Conservation (phyloP, 768 basidiomycete genomes). For the Thelephora aurantiotincta region DNA sequence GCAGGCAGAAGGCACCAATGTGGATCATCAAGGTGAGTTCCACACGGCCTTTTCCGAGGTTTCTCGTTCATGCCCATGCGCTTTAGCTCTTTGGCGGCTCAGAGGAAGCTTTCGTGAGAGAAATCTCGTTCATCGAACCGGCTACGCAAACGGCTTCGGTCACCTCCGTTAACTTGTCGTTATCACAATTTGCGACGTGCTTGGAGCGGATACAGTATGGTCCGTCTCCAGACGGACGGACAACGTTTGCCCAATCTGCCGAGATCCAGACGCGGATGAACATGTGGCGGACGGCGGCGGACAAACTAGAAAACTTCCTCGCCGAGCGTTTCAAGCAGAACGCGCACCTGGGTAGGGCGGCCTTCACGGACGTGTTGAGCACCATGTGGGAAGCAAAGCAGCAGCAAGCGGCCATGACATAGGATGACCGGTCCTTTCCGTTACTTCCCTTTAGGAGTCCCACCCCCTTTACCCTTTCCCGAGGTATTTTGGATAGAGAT, state of each 20-base stretch:
- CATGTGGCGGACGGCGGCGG: slow-evolving; percentile 70
- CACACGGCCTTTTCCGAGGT: not conserved
- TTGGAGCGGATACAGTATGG: slow-evolving; percentile 82
- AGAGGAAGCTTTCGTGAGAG: slow-evolving; percentile 88
- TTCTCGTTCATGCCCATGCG: slow-evolving; percentile 1
- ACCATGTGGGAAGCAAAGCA: slow-evolving; percentile 67
- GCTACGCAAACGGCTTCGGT: slow-evolving; percentile 66
- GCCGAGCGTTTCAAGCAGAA: slow-evolving; percentile 87
- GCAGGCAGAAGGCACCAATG: slow-evolving; percentile 80
- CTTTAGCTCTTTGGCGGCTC: slow-evolving; percentile 84
- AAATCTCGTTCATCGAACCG: slow-evolving; percentile 89
- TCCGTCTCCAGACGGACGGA: slow-evolving; percentile 49
- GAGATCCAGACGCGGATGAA: slow-evolving; percentile 76
- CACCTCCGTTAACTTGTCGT: slow-evolving; percentile 84
- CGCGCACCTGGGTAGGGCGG: slow-evolving; percentile 77
- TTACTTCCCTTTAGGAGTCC: not conserved
- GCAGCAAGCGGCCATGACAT: slow-evolving; percentile 22
- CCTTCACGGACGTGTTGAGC: slow-evolving; percentile 80
- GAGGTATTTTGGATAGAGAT: no score
- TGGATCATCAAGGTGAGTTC: slow-evolving; percentile 85
- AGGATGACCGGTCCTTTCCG: slow-evolving; percentile 1
- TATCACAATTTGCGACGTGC: slow-evolving; percentile 91
- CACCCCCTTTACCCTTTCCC: no score
- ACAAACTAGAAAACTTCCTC: slow-evolving; percentile 75
- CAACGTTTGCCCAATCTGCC: slow-evolving; percentile 79